Conservation (phyloP, 2,329 filamentous ascomycete genomes). For the Fusarium musae region DNA sequence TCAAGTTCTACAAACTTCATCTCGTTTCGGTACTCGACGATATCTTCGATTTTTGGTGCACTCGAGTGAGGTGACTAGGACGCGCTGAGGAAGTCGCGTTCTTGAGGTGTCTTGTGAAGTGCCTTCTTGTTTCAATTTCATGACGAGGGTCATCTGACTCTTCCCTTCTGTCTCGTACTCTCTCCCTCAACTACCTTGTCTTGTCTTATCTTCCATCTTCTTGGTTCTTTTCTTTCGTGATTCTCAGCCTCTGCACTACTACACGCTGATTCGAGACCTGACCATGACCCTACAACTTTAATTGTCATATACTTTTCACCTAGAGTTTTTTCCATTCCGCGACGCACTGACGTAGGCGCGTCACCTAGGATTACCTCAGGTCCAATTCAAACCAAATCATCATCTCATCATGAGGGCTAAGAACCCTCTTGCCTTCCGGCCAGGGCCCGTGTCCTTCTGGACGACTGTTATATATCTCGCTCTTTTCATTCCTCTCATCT, state of each 20-base stretch:
- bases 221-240: conserved; percentile 20
- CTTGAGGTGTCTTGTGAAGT: conserved; percentile 5
- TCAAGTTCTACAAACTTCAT: conserved; percentile 29
- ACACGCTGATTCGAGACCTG: conserved; percentile 11
- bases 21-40: neutral
- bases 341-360: conserved; percentile 18
- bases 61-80: conserved; percentile 4
- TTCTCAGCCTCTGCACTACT: conserved; percentile 15
- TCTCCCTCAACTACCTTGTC: conserved; percentile 33
- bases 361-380: conserved; percentile 14
- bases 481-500: conserved; percentile 76
- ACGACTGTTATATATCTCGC: conserved; percentile 81
- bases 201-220: conserved; percentile 27
- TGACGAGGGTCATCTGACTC: conserved; percentile 27
- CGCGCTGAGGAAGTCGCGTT: conserved; percentile 20
- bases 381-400: conserved; percentile 9
- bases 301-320: neutral
- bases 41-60: neutral
- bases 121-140: conserved; percentile 15
- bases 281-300: conserved; percentile 30
- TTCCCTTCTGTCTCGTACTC: conserved; percentile 1
- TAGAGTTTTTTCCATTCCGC: neutral
- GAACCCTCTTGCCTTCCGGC: conserved; percentile 80
- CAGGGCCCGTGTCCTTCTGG: conserved; percentile 84
- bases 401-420: conserved; percentile 38